Percentiles rank a stretch among this genome's conserved stretches.
These are phyloP conservation scores for Colletotrichum cordylinicola DNA, from an alignment of 2,329 filamentous ascomycete species.

Conservation along the genomic window DNA sequence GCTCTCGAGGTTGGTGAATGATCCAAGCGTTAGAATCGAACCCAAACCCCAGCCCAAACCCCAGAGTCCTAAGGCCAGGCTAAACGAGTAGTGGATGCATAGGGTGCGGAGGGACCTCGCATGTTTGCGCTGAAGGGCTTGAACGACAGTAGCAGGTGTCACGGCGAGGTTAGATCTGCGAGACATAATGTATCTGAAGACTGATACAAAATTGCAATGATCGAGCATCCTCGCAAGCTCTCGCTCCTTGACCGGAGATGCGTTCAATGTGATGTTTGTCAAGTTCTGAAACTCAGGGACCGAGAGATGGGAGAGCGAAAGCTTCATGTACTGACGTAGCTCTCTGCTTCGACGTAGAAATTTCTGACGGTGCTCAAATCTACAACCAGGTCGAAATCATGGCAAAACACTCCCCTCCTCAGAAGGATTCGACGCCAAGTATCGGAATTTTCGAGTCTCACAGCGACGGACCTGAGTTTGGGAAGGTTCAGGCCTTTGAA, in stretches of 20 bases:
- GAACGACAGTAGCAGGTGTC: background rate
- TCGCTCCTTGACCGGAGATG: background rate
- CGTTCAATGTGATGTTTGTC: background rate
- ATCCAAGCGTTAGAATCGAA: background rate
- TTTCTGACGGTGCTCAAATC: background rate
- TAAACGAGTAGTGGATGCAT: background rate
- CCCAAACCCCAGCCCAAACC: too few species aligned
- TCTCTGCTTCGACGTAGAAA: background rate
- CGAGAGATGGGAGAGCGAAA: background rate
- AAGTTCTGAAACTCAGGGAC: background rate
- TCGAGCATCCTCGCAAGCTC: background rate
- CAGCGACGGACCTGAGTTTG: background rate
- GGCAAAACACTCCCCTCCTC: background rate
- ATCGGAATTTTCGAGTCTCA: background rate
- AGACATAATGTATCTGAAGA: background rate
- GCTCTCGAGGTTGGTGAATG: background rate
- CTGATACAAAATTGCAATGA: background rate
- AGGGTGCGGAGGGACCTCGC: background rate
- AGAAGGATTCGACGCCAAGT: background rate
- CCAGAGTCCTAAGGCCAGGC: too few species aligned
- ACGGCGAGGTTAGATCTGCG: fast-evolving
- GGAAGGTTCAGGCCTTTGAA: background rate
- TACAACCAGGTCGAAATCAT: background rate
- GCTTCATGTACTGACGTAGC: background rate
- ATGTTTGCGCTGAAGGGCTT: background rate